phyloP scores from a whole-genome alignment of 2,329 filamentous ascomycete genomes.

The Tolypocladium pustulatum region DNA sequence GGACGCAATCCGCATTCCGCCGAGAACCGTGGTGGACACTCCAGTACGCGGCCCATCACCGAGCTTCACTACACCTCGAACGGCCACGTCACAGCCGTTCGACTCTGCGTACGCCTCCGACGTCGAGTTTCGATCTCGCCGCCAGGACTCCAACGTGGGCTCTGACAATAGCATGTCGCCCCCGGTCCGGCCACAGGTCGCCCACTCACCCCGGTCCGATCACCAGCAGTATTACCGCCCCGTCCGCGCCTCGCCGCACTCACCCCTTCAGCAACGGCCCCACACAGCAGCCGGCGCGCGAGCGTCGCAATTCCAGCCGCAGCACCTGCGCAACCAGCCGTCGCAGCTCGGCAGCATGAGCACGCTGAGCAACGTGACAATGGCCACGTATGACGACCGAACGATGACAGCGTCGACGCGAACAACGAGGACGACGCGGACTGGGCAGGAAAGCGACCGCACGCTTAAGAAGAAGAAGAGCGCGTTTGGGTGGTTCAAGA shows the following conservation, averaged over 20 bases:
- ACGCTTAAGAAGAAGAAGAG: constrained; percentile 56
- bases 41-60: constrained; percentile 16
- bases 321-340: constrained; percentile 36
- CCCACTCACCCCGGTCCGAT: constrained; percentile 24
- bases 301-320: constrained; percentile 17
- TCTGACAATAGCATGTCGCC: constrained; percentile 18
- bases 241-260: constrained; percentile 52
- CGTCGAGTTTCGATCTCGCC: constrained; percentile 26
- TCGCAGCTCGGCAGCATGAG: constrained; percentile 45
- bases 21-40: constrained; percentile 14
- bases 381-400: constrained; percentile 31
- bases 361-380: constrained; percentile 44
- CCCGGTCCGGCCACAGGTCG: constrained; percentile 11
- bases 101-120: constrained; percentile 40
- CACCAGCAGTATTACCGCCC: constrained; percentile 47
- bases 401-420: constrained; percentile 15
- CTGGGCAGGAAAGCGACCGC: constrained; percentile 19
- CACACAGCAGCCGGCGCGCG: constrained; percentile 36
- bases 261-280: constrained; percentile 49
- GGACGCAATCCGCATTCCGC: constrained; percentile 43
- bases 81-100: constrained; percentile 17
- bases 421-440: not conserved
- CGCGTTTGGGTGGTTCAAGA: constrained; percentile 58
- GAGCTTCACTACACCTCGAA: constrained; percentile 21
- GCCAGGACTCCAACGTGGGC: constrained; percentile 20